A percentile compares a stretch with the other conserved stretches of the same genome.
These are phyloP conservation scores for Phaseolus lunatus DNA, from an alignment of 306 rosid species.

Conservation along the genomic window DNA sequence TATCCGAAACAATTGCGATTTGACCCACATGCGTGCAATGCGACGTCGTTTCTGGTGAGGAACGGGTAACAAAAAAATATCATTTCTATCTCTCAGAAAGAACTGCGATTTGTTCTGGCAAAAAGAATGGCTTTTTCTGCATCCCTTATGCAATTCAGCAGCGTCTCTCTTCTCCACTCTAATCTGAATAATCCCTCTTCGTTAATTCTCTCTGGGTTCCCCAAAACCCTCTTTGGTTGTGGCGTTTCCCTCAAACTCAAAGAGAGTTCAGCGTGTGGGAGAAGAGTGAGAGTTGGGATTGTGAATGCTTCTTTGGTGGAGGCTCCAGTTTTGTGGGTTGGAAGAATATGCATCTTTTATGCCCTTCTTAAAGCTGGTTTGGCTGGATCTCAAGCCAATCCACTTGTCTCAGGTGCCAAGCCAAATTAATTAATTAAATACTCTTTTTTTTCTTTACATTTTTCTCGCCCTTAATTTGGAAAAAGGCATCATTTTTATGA, in stretches of 20 bases:
- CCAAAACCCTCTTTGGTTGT: constrained; percentile 62
- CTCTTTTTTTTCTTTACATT: not conserved
- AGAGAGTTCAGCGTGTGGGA: constrained; percentile 25
- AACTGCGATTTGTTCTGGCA: not conserved
- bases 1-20: not conserved
- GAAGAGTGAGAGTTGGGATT: not conserved
- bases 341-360: constrained; percentile 83
- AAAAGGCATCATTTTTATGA: not conserved
- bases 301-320: constrained; percentile 76
- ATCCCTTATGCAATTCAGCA: constrained; percentile 50
- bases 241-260: constrained; percentile 43
- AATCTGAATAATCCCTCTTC: not conserved
- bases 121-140: constrained; percentile 64
- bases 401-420: constrained; percentile 73
- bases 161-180: constrained; percentile 49
- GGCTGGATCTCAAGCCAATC: constrained; percentile 88
- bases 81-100: not conserved
- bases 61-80: not conserved
- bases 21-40: not conserved
- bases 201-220: constrained; percentile 40
- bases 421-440: not conserved
- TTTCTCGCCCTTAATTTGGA: not conserved
- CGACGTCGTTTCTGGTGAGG: not conserved
- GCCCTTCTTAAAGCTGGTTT: constrained; percentile 87
- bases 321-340: constrained; percentile 84